Percentiles rank a stretch among this genome's conserved stretches.
Evolutionary conservation across 2,329 filamentous ascomycete genomes (phyloP).

Genomic region (Akanthomyces uredinophilus): DNA sequence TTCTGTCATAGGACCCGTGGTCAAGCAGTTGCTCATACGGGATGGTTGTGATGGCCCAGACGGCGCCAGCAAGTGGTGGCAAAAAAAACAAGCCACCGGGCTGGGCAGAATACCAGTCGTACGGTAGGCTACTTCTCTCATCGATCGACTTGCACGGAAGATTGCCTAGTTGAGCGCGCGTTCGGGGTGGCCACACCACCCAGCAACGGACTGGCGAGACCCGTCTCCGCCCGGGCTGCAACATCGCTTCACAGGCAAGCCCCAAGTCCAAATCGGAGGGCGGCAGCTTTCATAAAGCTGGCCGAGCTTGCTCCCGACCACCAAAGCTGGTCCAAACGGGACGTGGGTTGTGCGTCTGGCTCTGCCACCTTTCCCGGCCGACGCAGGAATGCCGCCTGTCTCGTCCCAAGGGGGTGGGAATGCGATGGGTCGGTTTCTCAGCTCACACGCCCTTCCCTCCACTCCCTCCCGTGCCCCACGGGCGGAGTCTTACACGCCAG

Average conservation of each 20-base stretch:
- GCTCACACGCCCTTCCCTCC: not conserved
- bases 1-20: not conserved
- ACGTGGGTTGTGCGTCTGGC: not conserved
- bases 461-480: slow-evolving; percentile 10
- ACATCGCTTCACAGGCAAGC: not conserved
- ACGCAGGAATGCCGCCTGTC: slow-evolving; percentile 10
- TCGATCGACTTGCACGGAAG: not conserved
- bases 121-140: not conserved
- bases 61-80: not conserved
- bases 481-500: slow-evolving; percentile 1
- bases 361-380: not conserved
- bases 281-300: not conserved
- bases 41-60: not conserved
- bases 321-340: not conserved
- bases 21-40: not conserved
- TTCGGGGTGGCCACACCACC: not conserved
- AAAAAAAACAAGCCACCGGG: slow-evolving; percentile 3
- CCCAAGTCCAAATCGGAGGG: not conserved
- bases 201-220: slow-evolving; percentile 4
- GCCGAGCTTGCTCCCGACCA: not conserved
- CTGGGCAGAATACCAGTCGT: slow-evolving; percentile 10
- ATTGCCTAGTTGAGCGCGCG: not conserved
- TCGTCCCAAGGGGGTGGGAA: slow-evolving; percentile 11
- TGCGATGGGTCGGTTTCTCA: slow-evolving; percentile 1
- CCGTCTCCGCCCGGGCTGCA: not conserved